Evolutionary conservation across 257 asterid genomes (phyloP).

Genomic region (Capsicum chinense): DNA sequence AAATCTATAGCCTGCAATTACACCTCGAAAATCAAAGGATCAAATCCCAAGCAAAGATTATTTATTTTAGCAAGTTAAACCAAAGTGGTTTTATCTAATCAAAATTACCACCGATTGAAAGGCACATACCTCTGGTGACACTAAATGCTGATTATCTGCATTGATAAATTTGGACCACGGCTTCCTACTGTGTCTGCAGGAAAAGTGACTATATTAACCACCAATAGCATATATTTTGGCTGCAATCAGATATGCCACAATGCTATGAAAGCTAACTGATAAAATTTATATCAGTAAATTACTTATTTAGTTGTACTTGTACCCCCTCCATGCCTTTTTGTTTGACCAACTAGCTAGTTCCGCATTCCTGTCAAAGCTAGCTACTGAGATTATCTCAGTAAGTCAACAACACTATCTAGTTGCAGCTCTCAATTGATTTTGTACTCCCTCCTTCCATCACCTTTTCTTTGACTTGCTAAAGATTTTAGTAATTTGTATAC

Average conservation of each 20-base stretch:
- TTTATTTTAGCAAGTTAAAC: background rate
- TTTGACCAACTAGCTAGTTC: background rate
- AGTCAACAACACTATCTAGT: background rate
- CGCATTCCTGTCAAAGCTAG: background rate
- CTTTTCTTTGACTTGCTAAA: background rate
- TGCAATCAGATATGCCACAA: background rate
- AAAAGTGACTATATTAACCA: constrained; percentile 19
- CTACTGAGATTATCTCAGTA: background rate
- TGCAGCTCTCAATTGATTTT: background rate
- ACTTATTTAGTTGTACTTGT: background rate
- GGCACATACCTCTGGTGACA: constrained; percentile 47
- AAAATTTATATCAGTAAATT: background rate
- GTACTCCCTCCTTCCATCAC: background rate
- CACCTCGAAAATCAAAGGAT: background rate
- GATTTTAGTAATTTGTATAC: background rate
- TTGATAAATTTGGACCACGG: constrained; percentile 51
- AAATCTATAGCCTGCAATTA: constrained; percentile 48
- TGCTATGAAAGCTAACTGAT: background rate
- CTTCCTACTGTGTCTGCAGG: constrained; percentile 50
- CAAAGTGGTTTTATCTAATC: background rate
- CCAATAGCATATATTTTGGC: background rate
- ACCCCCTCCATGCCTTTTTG: background rate
- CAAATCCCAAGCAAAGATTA: background rate
- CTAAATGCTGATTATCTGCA: constrained; percentile 51
- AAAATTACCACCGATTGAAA: background rate